Evolutionary conservation across 2,329 filamentous ascomycete species (phyloP), one percentile per base, ranked within the genome.

Genomic region (Lasiodiplodia citricola): DNA sequence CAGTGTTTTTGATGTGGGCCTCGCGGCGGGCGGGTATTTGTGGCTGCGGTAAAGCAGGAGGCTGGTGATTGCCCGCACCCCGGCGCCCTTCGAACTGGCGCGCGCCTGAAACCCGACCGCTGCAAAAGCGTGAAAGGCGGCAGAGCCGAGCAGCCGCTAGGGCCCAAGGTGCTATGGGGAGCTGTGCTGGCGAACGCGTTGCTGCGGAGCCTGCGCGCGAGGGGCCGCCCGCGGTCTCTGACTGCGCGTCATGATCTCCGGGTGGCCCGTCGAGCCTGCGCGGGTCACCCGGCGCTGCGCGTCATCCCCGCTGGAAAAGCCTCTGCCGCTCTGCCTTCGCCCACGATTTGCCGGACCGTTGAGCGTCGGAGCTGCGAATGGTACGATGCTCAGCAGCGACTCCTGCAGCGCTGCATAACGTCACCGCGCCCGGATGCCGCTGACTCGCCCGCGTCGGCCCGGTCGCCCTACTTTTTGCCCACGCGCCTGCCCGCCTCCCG

Each of bases 1-100:
- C 44, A 31, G 58, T 63, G 58, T 38, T 64, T 64, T 64, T 44
- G 41, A 64, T 64, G 60, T 64, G 60, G 60, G 47, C 44, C 60
- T 31, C 52, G 23, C 18, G 55, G 55, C 28, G 28, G 16, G 47
- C 35, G 44, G 50, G 58, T 65, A 65, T 65, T 54, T 66, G 63
- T 66, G 63, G 63, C 63, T 55, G 63, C 63, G 52, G 35, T 41
- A 66, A 66, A 31, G 44, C 47, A 56, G 51, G 63, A 66, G 63
- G 63, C 63, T 66, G 63, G 63, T 47, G 63, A 65, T 37, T 35
- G 31, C 25, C 31, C 58, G 41, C 58, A 51, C 58, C 58, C 58
- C 51, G n/a, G 47, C 62, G 44, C 47, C 6, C n/a, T 13, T 8
- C 44, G 44, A 51, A 66, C 50, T 25, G 50, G 62, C 47, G 31